Evolutionary conservation across 352 stramenopile genomes (phyloP).

Genomic region (Pythium inflatum): DNA sequence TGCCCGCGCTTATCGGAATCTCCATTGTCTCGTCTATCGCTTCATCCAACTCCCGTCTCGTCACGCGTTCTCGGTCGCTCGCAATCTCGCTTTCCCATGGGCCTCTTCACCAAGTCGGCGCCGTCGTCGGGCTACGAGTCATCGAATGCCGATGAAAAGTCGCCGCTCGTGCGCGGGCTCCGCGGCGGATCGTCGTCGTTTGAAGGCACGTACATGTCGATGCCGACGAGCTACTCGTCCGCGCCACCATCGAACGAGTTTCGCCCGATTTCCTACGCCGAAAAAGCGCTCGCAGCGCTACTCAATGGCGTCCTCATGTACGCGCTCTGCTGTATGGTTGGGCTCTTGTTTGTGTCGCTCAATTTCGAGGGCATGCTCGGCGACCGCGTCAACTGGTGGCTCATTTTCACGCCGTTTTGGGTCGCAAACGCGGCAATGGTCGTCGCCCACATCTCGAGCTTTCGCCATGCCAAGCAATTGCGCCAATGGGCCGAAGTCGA

Average conservation of each 20-base stretch:
- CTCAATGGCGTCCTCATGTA: conserved; percentile 82
- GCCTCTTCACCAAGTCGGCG: conserved; percentile 4
- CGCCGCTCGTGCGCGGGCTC: conserved; percentile 67
- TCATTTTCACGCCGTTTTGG: conserved; percentile 84
- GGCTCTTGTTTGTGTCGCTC: conserved; percentile 70
- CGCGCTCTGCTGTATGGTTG: conserved; percentile 72
- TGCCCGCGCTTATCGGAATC: too few species aligned
- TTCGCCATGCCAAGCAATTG: conserved; percentile 68
- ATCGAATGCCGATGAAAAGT: conserved; percentile 48
- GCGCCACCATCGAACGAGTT: conserved; percentile 53
- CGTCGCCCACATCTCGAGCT: conserved; percentile 61
- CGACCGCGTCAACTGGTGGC: conserved; percentile 74
- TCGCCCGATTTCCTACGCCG: conserved; percentile 76
- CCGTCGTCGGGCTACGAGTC: conserved; percentile 8
- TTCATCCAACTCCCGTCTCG: neutral
- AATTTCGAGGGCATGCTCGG: conserved; percentile 80
- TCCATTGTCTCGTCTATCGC: neutral
- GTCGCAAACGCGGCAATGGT: conserved; percentile 68
- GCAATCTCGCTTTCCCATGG: neutral
- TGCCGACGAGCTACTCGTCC: conserved; percentile 38
- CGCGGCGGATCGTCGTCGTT: conserved; percentile 54
- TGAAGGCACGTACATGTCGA: conserved; percentile 78
- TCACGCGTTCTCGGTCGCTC: neutral
- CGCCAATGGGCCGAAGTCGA: conserved; percentile 80
- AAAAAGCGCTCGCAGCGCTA: conserved; percentile 73